phyloP scores from a whole-genome alignment of 2,329 filamentous ascomycete genomes.

The Colletotrichum horii region DNA sequence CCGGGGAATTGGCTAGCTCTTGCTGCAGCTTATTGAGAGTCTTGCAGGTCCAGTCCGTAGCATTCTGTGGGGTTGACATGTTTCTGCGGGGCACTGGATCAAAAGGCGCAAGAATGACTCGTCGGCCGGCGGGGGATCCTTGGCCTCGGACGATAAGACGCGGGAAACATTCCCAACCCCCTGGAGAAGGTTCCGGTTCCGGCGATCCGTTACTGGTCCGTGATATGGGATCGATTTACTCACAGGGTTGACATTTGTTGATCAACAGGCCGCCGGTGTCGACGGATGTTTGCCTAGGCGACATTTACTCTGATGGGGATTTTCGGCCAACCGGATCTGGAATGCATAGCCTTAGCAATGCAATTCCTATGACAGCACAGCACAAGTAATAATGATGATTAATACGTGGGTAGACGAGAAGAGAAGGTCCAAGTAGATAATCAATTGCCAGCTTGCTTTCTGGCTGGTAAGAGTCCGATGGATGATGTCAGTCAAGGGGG shows the following conservation, averaged over 20 bases:
- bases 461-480: neutral
- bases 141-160: neutral
- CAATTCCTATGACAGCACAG: neutral
- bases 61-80: constrained; percentile 7
- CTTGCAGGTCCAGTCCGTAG: neutral
- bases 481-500: neutral
- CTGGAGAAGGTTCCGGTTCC: constrained; percentile 12
- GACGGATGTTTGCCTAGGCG: neutral
- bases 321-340: neutral
- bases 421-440: neutral
- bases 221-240: neutral
- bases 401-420: neutral
- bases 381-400: neutral
- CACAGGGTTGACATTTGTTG: neutral
- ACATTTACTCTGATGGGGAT: neutral
- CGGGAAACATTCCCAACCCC: constrained; percentile 7
- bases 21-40: neutral
- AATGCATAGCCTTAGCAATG: neutral
- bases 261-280: neutral
- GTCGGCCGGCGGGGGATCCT: neutral
- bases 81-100: neutral
- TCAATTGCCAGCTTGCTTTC: neutral
- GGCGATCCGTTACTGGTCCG: neutral
- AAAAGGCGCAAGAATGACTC: constrained; percentile 3
- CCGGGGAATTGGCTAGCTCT: neutral